phyloP scores from a whole-genome alignment of 2,329 filamentous ascomycete genomes.

The Xylaria hypoxylon region DNA sequence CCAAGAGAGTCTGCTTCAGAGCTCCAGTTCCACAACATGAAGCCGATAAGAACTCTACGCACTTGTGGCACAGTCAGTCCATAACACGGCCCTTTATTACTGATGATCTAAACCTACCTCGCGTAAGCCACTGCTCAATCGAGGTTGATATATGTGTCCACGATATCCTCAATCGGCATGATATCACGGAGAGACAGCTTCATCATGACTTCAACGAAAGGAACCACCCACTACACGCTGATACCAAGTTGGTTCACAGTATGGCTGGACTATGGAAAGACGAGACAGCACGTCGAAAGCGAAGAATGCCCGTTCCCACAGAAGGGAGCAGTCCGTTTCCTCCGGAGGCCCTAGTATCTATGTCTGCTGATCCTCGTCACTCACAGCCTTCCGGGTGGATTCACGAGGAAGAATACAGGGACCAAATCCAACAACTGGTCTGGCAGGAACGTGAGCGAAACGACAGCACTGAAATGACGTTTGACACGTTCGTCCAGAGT shows the following conservation, averaged over 20 bases:
- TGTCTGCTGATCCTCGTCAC: slow-evolving; percentile 85
- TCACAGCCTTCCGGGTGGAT: slow-evolving; percentile 86
- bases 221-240: slow-evolving; percentile 68
- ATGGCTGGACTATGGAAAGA: slow-evolving; percentile 95
- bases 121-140: slow-evolving; percentile 87
- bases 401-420: slow-evolving; percentile 85
- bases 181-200: slow-evolving; percentile 79
- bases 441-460: slow-evolving; percentile 69
- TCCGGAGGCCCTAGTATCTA: slow-evolving; percentile 82
- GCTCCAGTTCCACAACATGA: slow-evolving; percentile 77
- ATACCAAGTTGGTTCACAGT: slow-evolving; percentile 88
- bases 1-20: slow-evolving; percentile 77
- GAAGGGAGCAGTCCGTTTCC: slow-evolving; percentile 81
- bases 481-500: slow-evolving; percentile 73
- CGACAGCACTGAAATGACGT: slow-evolving; percentile 61
- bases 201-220: slow-evolving; percentile 90
- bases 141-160: slow-evolving; percentile 92
- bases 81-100: slow-evolving; percentile 71
- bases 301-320: slow-evolving; percentile 72
- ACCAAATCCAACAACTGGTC: slow-evolving; percentile 73
- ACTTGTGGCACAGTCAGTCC: slow-evolving; percentile 84
- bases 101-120: slow-evolving; percentile 73
- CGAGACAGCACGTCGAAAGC: slow-evolving; percentile 82
- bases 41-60: slow-evolving; percentile 68
- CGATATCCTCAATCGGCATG: slow-evolving; percentile 84